phyloP scores from a whole-genome alignment of 352 stramenopile genomes.

The Pythium monospermum region DNA sequence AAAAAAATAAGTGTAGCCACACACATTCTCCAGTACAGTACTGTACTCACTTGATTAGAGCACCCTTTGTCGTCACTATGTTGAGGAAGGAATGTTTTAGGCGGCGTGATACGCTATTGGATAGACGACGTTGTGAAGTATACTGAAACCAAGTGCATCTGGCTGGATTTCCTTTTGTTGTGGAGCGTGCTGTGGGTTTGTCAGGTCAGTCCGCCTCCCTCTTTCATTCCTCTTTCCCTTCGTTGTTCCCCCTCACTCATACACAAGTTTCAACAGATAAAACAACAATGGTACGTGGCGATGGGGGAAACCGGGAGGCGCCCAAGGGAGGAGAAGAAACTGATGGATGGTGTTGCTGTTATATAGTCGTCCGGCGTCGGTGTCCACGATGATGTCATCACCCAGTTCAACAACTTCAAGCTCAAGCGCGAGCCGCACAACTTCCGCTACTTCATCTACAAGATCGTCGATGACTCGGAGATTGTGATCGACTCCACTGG shows the following conservation, averaged over 20 bases:
- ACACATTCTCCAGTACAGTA: neutral
- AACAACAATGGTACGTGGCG: conserved; percentile 20
- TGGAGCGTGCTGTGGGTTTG: neutral
- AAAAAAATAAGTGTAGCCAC: conserved; percentile 6
- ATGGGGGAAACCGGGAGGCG: no score
- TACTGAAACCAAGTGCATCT: conserved; percentile 9
- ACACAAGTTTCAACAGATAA: conserved; percentile 7
- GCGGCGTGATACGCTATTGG: conserved; percentile 2
- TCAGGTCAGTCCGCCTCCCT: conserved; percentile 1
- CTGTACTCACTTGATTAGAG: conserved; percentile 14
- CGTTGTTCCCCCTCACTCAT: conserved; percentile 8
- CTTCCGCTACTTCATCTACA: conserved; percentile 95
- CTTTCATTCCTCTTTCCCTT: conserved; percentile 12
- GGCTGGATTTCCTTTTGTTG: conserved; percentile 1
- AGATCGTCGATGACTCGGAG: conserved; percentile 91
- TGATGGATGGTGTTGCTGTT: no score
- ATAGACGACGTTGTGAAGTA: conserved; percentile 1
- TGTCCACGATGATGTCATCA: conserved; percentile 91
- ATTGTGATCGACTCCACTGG: conserved; percentile 91
- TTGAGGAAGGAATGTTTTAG: conserved; percentile 1
- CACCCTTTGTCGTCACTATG: conserved; percentile 11
- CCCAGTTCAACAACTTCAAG: conserved; percentile 95
- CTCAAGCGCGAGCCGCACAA: conserved; percentile 90
- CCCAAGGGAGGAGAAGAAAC: no score
- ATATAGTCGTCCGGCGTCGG: conserved; percentile 90